Conservation (phyloP, 2,329 filamentous ascomycete species). For the Dactylellina haptotyla region DNA sequence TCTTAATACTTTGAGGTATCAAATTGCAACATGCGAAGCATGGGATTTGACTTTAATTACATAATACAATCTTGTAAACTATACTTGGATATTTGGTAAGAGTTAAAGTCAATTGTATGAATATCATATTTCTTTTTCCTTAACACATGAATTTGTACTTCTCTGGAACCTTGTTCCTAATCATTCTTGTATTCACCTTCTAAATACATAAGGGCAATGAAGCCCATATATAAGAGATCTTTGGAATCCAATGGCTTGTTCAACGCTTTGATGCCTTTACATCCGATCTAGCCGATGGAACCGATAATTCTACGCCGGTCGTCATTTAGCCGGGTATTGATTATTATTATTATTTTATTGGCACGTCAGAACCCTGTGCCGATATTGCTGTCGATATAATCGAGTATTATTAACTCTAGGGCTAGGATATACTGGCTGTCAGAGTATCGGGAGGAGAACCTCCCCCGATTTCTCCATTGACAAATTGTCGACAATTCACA, state of each 20-base stretch:
- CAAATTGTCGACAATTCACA: too few relatives aligned
- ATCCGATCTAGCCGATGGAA: constrained; percentile 22
- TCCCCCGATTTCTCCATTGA: too few relatives aligned
- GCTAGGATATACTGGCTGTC: too few relatives aligned
- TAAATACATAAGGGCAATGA: not conserved
- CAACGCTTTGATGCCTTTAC: constrained; percentile 6
- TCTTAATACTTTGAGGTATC: constrained; percentile 39
- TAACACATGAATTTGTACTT: too few relatives aligned
- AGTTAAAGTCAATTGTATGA: too few relatives aligned
- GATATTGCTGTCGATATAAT: too few relatives aligned
- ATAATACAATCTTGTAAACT: constrained; percentile 30
- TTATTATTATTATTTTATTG: constrained; percentile 3
- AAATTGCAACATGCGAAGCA: constrained; percentile 53
- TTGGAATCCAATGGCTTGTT: not conserved
- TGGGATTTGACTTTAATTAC: constrained; percentile 50
- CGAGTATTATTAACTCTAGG: too few relatives aligned
- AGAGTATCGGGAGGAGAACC: too few relatives aligned
- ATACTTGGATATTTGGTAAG: too few relatives aligned
- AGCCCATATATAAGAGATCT: not conserved
- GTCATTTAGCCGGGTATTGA: constrained; percentile 18
- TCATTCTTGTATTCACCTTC: constrained; percentile 1
- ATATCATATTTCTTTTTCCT: too few relatives aligned
- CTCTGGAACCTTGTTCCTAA: too few relatives aligned
- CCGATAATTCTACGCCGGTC: not conserved
- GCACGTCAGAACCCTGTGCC: too few relatives aligned